Percentiles rank a stretch among this genome's conserved stretches.
These are phyloP conservation scores for Neoboletus magnificus DNA, from an alignment of 768 basidiomycete species.

Conservation along the genomic window DNA sequence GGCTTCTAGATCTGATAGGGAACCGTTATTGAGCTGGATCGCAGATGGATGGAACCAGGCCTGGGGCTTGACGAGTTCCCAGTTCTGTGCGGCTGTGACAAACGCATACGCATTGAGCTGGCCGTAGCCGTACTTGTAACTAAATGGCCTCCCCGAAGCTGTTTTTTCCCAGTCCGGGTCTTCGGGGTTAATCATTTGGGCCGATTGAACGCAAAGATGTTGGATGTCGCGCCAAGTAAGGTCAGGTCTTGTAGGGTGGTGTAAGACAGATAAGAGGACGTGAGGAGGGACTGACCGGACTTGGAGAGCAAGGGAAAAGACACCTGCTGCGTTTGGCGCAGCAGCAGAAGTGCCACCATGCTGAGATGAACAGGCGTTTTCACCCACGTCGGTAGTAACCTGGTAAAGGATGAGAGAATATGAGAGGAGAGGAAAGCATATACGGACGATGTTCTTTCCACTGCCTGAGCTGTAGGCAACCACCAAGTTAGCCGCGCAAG, in stretches of 20 bases:
- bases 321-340: constrained; percentile 93
- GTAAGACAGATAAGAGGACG: constrained; percentile 10
- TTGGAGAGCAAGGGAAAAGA: constrained; percentile 86
- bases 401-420: constrained; percentile 33
- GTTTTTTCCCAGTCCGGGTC: constrained; percentile 95
- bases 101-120: constrained; percentile 79
- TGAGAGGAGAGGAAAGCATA: background rate
- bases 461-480: constrained; percentile 95
- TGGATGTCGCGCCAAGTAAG: constrained; percentile 97
- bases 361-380: constrained; percentile 69
- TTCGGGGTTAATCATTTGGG: constrained; percentile 74
- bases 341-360: constrained; percentile 99
- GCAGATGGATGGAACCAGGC: constrained; percentile 81
- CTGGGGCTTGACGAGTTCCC: constrained; percentile 92
- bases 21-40: constrained; percentile 61
- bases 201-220: constrained; percentile 77
- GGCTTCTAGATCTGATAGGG: constrained; percentile 43
- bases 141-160: constrained; percentile 47
- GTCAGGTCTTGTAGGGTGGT: constrained; percentile 61
- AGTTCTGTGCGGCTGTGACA: constrained; percentile 75
- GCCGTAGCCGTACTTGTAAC: constrained; percentile 97
- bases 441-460: constrained; percentile 86
- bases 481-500: constrained; percentile 96
- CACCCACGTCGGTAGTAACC: constrained; percentile 94
- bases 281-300: constrained; percentile 55